Conservation (phyloP, 495 filamentous ascomycete genomes). For the Hyaloscypha bicolor region DNA sequence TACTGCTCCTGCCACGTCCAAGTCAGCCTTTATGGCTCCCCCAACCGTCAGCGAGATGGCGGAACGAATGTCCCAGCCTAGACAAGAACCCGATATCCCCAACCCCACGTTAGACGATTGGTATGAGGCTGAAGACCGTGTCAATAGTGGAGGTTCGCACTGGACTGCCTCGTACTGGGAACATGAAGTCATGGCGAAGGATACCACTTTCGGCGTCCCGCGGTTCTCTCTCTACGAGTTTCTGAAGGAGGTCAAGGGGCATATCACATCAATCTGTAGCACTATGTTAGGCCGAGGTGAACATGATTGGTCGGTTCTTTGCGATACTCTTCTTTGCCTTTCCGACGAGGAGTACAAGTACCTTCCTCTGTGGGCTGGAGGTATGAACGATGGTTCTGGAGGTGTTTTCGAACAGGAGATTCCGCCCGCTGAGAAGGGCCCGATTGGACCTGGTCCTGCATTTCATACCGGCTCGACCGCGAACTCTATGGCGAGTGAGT, state of each 20-base stretch:
- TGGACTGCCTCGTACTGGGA: too few relatives aligned
- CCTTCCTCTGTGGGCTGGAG: conserved; percentile 58
- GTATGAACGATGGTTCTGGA: conserved; percentile 55
- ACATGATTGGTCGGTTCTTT: conserved; percentile 30
- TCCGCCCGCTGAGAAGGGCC: conserved; percentile 41
- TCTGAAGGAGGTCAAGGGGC: background rate
- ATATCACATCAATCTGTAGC: background rate
- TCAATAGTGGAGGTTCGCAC: too few relatives aligned
- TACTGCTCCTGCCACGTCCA: too few relatives aligned
- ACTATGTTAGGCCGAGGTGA: background rate
- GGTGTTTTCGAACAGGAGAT: conserved; percentile 51
- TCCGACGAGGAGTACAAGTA: conserved; percentile 52
- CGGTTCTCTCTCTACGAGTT: background rate
- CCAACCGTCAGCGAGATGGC: too few relatives aligned
- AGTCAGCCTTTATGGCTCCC: too few relatives aligned
- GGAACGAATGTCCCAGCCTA: too few relatives aligned
- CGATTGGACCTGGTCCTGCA: conserved; percentile 40
- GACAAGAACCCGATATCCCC: too few relatives aligned
- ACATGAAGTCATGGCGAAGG: too few relatives aligned
- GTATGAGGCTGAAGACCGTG: too few relatives aligned
- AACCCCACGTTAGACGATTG: too few relatives aligned
- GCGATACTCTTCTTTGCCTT: conserved; percentile 50
- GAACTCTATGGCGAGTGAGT: conserved; percentile 27
- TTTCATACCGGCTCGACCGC: conserved; percentile 41
- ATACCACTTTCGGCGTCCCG: background rate